Percentiles rank a stretch among this genome's conserved stretches.
These are phyloP conservation scores for Lyophyllum semitale DNA, from an alignment of 768 basidiomycete species.

Conservation along the genomic window DNA sequence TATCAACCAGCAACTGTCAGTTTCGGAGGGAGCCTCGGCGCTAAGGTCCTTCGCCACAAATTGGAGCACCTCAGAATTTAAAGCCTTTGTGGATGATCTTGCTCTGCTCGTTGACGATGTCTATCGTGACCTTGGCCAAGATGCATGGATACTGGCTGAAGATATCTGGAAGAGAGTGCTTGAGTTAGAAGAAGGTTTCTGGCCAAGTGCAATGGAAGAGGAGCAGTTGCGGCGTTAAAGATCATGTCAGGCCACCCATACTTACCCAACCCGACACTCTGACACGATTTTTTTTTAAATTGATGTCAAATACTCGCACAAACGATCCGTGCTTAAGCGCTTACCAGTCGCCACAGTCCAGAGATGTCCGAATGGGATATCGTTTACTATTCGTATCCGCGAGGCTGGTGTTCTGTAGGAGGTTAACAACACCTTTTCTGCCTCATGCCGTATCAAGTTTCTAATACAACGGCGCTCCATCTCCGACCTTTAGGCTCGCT, in stretches of 20 bases:
- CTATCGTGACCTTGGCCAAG: conserved; percentile 34
- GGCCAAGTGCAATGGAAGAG: conserved; percentile 18
- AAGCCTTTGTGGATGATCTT: conserved; percentile 51
- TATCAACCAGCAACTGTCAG: conserved; percentile 31
- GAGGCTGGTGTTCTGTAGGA: no score
- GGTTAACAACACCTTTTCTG: no score
- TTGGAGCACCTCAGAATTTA: conserved; percentile 62
- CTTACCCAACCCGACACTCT: no score
- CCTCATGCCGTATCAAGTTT: no score
- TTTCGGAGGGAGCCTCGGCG: conserved; percentile 23
- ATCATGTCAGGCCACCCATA: neutral
- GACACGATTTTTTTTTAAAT: no score
- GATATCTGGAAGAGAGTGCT: conserved; percentile 58
- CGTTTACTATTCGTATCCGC: no score
- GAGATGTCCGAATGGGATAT: no score
- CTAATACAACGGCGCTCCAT: no score
- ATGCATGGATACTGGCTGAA: conserved; percentile 42
- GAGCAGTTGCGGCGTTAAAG: neutral
- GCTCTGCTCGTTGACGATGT: conserved; percentile 48
- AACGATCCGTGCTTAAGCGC: no score
- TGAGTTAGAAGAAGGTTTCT: conserved; percentile 49
- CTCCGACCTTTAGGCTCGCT: no score
- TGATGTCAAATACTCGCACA: no score
- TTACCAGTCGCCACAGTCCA: no score
- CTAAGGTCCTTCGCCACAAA: conserved; percentile 55